Evolutionary conservation across 202 grass and related monocot species (phyloP), one percentile per base, ranked within the genome.

Genomic region (Schoenoplectus tabernaemontani): DNA sequence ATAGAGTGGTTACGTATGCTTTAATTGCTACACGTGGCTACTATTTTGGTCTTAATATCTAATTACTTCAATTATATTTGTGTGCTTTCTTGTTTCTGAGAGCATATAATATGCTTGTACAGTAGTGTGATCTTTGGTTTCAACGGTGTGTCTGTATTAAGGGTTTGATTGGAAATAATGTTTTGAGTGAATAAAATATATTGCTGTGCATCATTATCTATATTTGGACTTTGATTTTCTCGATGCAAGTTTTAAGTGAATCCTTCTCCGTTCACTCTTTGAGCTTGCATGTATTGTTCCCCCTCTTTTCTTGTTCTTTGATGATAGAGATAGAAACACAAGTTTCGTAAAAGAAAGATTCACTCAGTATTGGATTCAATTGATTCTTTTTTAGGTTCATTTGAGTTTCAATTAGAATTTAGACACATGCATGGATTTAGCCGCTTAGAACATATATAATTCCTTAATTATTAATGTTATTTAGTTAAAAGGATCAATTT

Each of bases 111-210:
- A 62, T 62, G 57, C 57, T 43, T 23, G 42, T 47, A 41, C 23
- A 50, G 19, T 48, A 51, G 43, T 50, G 43, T 72, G 68, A 32
- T 19, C 13, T 50, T 17, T 32, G 50, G 5, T 73, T 32, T 54
- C 42, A 23, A 68, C 13, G 38, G 65, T 19, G 47, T 54, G 70
- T n/a, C 54, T 75, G 24, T 47, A 30, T 75, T 56, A 17, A 74
- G 10, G 70, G 47, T 36, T 75, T 54, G 70, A 36, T 20, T 56
- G 70, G 54, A 75, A 36, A 64, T 64, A 47, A 63, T 63, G 59
- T 34, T 53, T 17, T 19, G 54, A 36, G 26, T 54, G 47, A 74
- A 54, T 74, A 54, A 54, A 16, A 68, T n/a, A 37, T 26, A 36
- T 12, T 56, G 70, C 26, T 75, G 9, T 75, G 26, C 47, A 54